These are phyloP conservation scores for Trichoderma endophyticum DNA, from an alignment of 2,329 filamentous ascomycete genomes.

Conservation along the genomic window DNA sequence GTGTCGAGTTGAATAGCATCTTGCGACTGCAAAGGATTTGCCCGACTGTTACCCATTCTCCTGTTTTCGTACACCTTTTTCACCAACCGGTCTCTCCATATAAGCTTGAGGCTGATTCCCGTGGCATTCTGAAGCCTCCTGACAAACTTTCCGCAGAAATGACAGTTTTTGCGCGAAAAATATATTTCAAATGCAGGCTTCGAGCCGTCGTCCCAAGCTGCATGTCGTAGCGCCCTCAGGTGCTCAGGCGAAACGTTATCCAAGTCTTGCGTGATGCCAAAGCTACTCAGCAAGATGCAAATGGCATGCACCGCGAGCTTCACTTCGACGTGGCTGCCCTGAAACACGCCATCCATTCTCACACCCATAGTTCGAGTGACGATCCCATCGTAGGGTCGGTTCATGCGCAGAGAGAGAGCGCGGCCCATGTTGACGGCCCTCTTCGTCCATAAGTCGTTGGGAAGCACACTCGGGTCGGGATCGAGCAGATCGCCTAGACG, in stretches of 20 bases:
- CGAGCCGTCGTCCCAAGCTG: constrained; percentile 27
- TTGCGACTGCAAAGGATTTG: not conserved
- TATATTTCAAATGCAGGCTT: constrained; percentile 33
- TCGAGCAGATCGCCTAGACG: constrained; percentile 31
- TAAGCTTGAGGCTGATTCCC: constrained; percentile 27
- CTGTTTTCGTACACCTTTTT: constrained; percentile 27
- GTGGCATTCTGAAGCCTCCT: constrained; percentile 27
- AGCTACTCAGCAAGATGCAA: constrained; percentile 28
- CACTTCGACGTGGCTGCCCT: constrained; percentile 39
- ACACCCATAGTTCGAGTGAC: not conserved
- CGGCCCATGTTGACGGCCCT: constrained; percentile 31
- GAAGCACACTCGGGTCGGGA: constrained; percentile 23
- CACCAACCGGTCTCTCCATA: constrained; percentile 30
- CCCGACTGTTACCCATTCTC: not conserved
- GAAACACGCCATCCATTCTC: constrained; percentile 28
- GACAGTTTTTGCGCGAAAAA: constrained; percentile 36
- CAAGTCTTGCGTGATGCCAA: constrained; percentile 26
- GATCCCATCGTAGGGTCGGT: constrained; percentile 29
- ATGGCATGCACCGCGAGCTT: constrained; percentile 38
- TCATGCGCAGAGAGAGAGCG: constrained; percentile 31
- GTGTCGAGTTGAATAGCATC: not conserved
- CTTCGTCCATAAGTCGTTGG: constrained; percentile 32
- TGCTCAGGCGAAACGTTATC: constrained; percentile 23
- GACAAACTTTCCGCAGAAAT: constrained; percentile 28
- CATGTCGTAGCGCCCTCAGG: constrained; percentile 25